These are phyloP conservation scores for Nakazawaea peltata DNA, from an alignment of 805 yeast species.

Conservation along the genomic window DNA sequence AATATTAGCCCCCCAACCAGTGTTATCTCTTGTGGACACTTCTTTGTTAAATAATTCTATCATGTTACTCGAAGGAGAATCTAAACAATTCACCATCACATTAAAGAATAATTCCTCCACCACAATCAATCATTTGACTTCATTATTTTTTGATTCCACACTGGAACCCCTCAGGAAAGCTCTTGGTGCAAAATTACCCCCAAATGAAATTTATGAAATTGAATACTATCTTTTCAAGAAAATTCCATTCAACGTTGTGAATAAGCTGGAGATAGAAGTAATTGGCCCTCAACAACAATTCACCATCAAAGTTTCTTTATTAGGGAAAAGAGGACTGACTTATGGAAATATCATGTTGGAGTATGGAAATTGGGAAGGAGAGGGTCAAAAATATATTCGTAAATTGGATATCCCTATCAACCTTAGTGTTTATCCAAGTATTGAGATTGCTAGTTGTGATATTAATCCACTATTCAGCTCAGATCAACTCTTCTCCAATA, in stretches of 20 bases:
- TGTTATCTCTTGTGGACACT: constrained; percentile 40
- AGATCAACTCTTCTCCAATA: constrained; percentile 16
- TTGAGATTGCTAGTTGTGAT: constrained; percentile 72
- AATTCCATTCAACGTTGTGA: constrained; percentile 47
- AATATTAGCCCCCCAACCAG: constrained; percentile 50
- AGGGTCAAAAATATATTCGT: constrained; percentile 33
- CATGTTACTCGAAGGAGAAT: constrained; percentile 77
- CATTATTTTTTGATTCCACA: constrained; percentile 67
- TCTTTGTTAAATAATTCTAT: constrained; percentile 57
- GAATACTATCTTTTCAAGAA: constrained; percentile 59
- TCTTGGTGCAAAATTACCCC: constrained; percentile 37
- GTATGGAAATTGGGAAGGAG: constrained; percentile 38
- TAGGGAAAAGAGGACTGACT: constrained; percentile 69
- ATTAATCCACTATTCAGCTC: constrained; percentile 46
- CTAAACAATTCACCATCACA: constrained; percentile 36
- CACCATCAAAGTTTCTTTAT: constrained; percentile 45
- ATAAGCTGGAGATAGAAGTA: constrained; percentile 32
- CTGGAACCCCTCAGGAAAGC: constrained; percentile 54
- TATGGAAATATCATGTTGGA: constrained; percentile 59
- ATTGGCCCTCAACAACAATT: constrained; percentile 32
- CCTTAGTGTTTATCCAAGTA: constrained; percentile 62
- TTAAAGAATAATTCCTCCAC: constrained; percentile 55
- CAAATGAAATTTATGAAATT: constrained; percentile 63
- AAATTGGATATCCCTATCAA: constrained; percentile 60
- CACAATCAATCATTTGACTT: constrained; percentile 46